phyloP scores from a whole-genome alignment of 2,329 filamentous ascomycete genomes.

The Diaporthe citriasiana region DNA sequence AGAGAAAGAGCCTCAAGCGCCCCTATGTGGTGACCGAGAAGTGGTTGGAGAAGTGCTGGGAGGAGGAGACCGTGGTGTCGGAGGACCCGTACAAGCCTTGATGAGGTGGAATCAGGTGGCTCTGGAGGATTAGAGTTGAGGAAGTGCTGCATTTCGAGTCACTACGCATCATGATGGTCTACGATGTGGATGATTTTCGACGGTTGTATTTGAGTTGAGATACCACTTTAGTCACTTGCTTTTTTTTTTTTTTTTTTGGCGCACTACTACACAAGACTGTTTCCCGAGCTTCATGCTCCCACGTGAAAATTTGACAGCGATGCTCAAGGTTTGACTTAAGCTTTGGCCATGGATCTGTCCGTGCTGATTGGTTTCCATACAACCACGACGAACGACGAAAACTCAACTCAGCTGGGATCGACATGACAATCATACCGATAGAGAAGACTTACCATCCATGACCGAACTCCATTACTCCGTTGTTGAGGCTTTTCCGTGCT shows the following conservation, averaged over 20 bases:
- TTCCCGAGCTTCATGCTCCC: background rate
- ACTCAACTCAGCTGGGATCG: no score
- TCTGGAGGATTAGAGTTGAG: background rate
- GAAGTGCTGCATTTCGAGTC: background rate
- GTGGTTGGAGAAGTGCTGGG: conserved; percentile 89
- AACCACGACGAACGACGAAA: background rate
- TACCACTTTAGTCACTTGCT: conserved; percentile 6
- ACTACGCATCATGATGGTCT: background rate
- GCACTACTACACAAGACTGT: background rate
- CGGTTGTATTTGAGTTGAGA: conserved; percentile 11
- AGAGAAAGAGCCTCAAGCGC: conserved; percentile 57
- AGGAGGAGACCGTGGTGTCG: conserved; percentile 81
- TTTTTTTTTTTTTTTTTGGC: background rate
- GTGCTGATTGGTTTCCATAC: background rate
- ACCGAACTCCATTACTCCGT: no score
- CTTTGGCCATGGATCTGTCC: background rate
- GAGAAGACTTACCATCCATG: no score
- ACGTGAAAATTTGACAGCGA: background rate
- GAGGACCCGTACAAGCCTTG: conserved; percentile 73
- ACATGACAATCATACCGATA: no score
- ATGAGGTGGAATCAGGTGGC: background rate
- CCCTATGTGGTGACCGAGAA: conserved; percentile 77
- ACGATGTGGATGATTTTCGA: background rate
- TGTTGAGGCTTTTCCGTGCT: no score
- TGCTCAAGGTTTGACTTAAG: no score